Conservation (phyloP, 2,329 filamentous ascomycete species). For the Curvularia lunata region DNA sequence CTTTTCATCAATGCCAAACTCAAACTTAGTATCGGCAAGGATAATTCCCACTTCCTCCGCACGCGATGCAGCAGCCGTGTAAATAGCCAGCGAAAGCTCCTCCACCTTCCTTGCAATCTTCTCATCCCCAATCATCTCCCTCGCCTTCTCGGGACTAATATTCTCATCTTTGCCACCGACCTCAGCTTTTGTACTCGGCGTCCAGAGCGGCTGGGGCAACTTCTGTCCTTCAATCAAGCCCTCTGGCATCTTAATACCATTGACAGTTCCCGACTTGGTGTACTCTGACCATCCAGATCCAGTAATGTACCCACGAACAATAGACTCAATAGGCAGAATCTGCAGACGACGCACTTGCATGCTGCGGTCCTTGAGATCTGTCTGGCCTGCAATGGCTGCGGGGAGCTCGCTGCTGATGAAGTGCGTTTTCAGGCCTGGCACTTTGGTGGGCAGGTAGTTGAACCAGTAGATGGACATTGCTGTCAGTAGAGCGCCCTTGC, state of each 20-base stretch:
- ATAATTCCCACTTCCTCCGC: slow-evolving; percentile 72
- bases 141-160: slow-evolving; percentile 71
- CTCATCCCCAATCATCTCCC: slow-evolving; percentile 66
- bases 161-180: slow-evolving; percentile 83
- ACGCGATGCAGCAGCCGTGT: slow-evolving; percentile 68
- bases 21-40: slow-evolving; percentile 79
- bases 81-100: slow-evolving; percentile 68
- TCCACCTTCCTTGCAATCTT: slow-evolving; percentile 70
- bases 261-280: slow-evolving; percentile 74
- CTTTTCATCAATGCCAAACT: slow-evolving; percentile 70
- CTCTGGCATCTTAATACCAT: slow-evolving; percentile 72
- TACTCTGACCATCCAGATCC: slow-evolving; percentile 86
- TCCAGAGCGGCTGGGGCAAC: slow-evolving; percentile 74
- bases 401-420: slow-evolving; percentile 67
- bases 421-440: slow-evolving; percentile 68
- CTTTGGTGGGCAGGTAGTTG: slow-evolving; percentile 60
- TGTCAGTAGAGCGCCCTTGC: slow-evolving; percentile 71
- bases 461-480: slow-evolving; percentile 73
- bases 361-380: slow-evolving; percentile 61
- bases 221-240: slow-evolving; percentile 74
- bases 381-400: slow-evolving; percentile 51
- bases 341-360: slow-evolving; percentile 79
- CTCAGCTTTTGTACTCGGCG: slow-evolving; percentile 85
- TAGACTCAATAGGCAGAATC: slow-evolving; percentile 80
- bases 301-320: slow-evolving; percentile 89